Evolutionary conservation across 805 yeast species (phyloP).

Genomic region (Metschnikowia kunwiensis): DNA sequence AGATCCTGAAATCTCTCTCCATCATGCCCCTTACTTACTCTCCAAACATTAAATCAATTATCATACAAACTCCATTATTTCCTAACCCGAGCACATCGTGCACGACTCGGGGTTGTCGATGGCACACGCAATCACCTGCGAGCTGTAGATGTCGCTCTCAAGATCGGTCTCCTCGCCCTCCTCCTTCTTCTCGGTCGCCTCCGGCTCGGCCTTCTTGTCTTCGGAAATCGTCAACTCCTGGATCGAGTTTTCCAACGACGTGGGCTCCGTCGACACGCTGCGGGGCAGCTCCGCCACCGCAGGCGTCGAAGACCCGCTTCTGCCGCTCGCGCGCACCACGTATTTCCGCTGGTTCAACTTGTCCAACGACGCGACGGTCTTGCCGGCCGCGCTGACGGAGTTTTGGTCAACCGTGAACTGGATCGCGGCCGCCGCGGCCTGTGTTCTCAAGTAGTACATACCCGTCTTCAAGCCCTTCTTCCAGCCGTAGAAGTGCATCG

Average conservation of each 20-base stretch:
- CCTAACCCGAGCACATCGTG: conserved; percentile 96
- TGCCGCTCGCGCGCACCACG: conserved; percentile 21
- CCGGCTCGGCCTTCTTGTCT: conserved; percentile 13
- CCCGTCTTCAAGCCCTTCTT: conserved; percentile 97
- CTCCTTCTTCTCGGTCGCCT: conserved; percentile 3
- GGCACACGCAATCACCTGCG: conserved; percentile 94
- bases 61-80: conserved; percentile 9
- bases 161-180: conserved; percentile 22
- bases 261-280: conserved; percentile 38
- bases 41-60: conserved; percentile 7
- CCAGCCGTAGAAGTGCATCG: conserved; percentile 99
- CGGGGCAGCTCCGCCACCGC: conserved; percentile 18
- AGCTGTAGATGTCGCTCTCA: conserved; percentile 83
- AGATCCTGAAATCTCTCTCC: too few species aligned
- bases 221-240: conserved; percentile 42
- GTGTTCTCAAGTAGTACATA: conserved; percentile 95
- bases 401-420: conserved; percentile 63
- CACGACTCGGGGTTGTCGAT: conserved; percentile 96
- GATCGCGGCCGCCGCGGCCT: conserved; percentile 96
- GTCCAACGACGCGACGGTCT: conserved; percentile 36
- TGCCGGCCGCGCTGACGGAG: conserved; percentile 38
- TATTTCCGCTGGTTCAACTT: conserved; percentile 41
- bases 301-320: conserved; percentile 23
- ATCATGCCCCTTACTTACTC: too few species aligned
- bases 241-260: conserved; percentile 45